A percentile compares a stretch with the other conserved stretches of the same genome.
phyloP scores from a whole-genome alignment of 768 basidiomycete species.

The Macrolepiota albuminosa region DNA sequence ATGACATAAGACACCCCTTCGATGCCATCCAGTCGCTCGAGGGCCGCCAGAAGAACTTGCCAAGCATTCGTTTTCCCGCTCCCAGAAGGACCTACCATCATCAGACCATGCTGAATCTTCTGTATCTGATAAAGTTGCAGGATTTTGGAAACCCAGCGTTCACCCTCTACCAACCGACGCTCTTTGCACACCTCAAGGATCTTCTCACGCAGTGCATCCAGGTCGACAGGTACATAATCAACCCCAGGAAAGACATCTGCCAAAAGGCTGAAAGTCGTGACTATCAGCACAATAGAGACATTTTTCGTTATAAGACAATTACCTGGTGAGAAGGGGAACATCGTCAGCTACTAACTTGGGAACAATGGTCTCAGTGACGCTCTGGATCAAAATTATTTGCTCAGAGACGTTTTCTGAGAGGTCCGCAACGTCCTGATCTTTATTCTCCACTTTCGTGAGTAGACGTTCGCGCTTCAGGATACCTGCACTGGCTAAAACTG shows the following conservation, averaged over 20 bases:
- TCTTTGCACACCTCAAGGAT: conserved; percentile 86
- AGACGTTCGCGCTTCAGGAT: conserved; percentile 93
- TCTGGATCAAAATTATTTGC: conserved; percentile 96
- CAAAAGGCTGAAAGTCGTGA: conserved; percentile 55
- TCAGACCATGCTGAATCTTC: conserved; percentile 98
- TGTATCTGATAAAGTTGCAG: conserved; percentile 98
- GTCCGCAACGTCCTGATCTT: conserved; percentile 37
- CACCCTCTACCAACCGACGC: conserved; percentile 78
- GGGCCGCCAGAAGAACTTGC: conserved; percentile 87
- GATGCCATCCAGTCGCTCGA: conserved; percentile 85
- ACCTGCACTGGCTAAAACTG: conserved; percentile 94
- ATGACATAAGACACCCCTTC: conserved; percentile 97
- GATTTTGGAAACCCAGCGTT: conserved; percentile 92
- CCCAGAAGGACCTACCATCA: conserved; percentile 99
- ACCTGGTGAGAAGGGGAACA: conserved; percentile 92
- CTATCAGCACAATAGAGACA: conserved; percentile 1
- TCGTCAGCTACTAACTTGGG: conserved; percentile 98
- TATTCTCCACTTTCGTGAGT: conserved; percentile 40
- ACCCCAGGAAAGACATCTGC: conserved; percentile 98
- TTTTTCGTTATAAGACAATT: conserved; percentile 16
- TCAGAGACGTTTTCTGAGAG: conserved; percentile 77
- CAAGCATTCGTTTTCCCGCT: conserved; percentile 97
- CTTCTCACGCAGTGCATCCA: conserved; percentile 79
- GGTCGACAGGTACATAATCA: conserved; percentile 83
- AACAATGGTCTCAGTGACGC: conserved; percentile 97